phyloP scores from a whole-genome alignment of 352 stramenopile genomes.

The Blastocystis sp. region DNA sequence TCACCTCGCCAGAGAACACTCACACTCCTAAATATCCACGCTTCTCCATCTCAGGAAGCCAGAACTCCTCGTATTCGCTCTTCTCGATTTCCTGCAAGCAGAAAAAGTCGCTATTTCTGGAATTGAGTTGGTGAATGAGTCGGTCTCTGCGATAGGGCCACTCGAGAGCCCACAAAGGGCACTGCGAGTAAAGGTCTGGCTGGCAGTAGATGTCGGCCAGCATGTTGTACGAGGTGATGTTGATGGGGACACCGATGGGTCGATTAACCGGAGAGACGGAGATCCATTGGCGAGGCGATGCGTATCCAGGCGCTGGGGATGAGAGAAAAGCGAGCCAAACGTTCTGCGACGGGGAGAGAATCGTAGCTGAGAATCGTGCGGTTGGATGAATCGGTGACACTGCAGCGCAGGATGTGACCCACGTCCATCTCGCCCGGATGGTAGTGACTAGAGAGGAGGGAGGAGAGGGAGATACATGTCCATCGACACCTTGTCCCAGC shows the following conservation, averaged over 20 bases:
- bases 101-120: conserved; percentile 87
- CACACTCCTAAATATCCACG: conserved; percentile 90
- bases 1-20: background rate
- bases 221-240: conserved; percentile 74
- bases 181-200: conserved; percentile 88
- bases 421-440: background rate
- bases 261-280: background rate
- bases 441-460: background rate
- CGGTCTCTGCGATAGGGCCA: conserved; percentile 89
- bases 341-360: background rate
- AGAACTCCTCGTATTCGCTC: conserved; percentile 93
- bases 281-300: background rate
- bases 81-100: conserved; percentile 96
- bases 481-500: background rate
- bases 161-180: conserved; percentile 87
- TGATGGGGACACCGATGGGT: background rate
- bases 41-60: conserved; percentile 85
- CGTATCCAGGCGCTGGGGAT: background rate
- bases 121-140: conserved; percentile 78
- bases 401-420: conserved; percentile 1
- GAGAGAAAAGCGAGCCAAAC: background rate
- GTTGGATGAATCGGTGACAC: background rate
- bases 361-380: background rate
- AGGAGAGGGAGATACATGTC: background rate
- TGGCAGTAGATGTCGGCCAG: conserved; percentile 83